Evolutionary conservation across 352 stramenopile species (phyloP), one percentile per base, ranked within the genome.

Genomic region (Globisporangium abappressorium): DNA sequence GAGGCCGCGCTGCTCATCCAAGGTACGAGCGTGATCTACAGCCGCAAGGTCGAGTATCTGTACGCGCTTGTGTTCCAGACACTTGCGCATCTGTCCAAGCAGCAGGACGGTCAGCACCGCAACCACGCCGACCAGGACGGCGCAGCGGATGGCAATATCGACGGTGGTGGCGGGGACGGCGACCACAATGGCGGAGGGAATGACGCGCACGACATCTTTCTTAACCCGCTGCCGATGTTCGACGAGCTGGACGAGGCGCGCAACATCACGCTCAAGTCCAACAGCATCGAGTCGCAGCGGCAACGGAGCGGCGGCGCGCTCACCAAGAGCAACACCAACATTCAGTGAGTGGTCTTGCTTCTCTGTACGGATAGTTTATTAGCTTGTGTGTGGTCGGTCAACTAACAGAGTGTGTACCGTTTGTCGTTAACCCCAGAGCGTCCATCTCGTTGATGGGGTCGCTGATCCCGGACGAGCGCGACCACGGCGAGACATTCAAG

Each of bases 21-120:
- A 61, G 95, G 95, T 60, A 97, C 93, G 56, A 92, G 83, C 20
- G 79, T 97, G 81, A 94, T 98, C 57, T 98, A 98, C 82, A 96
- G 90, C 66, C 89, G 93, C 69, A 98, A 98, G 73, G 94, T 98
- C 43, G 93, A 98, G 76, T 98, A 98, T 69, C 76, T 98, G 3
- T 94, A 98, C 74, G 82, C 87, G 41, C 79, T 98, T 1, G 93
- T 98, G 58, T 97, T 96, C 74, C 89, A 97, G 65, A 92, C 91
- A 46, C 75, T 98, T 22, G 79, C 94, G 54, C 89, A 97, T 57
- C 70, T 93, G 43, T 84, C 78, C 34, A 82, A 81, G 57, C 82
- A 90, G 43, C 74, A 91, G 30, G 71, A 87, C 58, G 64, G 57
- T n/a, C 60, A 70, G 24, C 60, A 77, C 30, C 18, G 76, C 72